Percentiles rank a stretch among this genome's conserved stretches.
Evolutionary conservation across 257 asterid genomes (phyloP).

Genomic region (Rhazya stricta): DNA sequence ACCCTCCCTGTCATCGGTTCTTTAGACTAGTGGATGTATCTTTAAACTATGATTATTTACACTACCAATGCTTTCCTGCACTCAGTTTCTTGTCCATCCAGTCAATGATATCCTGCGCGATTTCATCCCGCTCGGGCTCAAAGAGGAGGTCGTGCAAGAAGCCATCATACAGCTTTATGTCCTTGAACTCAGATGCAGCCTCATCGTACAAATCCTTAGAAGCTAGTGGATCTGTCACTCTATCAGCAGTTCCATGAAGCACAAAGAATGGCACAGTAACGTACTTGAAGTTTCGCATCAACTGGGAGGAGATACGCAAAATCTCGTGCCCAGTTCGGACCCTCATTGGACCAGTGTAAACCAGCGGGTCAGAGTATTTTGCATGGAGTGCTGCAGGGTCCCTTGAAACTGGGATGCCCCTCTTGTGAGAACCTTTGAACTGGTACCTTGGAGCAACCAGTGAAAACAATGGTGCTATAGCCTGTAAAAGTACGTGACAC

Average conservation of each 20-base stretch:
- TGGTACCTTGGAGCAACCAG: conserved; percentile 92
- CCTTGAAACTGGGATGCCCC: conserved; percentile 94
- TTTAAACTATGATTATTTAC: conserved; percentile 24
- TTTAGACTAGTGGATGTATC: background rate
- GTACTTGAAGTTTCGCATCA: conserved; percentile 66
- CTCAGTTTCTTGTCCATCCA: conserved; percentile 78
- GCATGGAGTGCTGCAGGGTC: conserved; percentile 86
- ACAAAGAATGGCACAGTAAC: conserved; percentile 89
- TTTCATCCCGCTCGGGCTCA: conserved; percentile 93
- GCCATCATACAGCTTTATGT: conserved; percentile 91
- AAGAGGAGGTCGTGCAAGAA: conserved; percentile 90
- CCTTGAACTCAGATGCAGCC: conserved; percentile 75
- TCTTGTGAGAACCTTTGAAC: conserved; percentile 95
- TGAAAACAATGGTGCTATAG: conserved; percentile 88
- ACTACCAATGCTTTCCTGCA: conserved; percentile 18
- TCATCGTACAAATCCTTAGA: conserved; percentile 84
- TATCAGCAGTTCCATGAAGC: conserved; percentile 95
- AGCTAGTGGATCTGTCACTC: conserved; percentile 94
- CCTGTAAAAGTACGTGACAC: conserved; percentile 32
- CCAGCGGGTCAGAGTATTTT: conserved; percentile 94
- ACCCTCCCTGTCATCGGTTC: conserved; percentile 5
- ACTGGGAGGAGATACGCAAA: conserved; percentile 69
- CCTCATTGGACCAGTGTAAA: conserved; percentile 93
- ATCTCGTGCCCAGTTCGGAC: conserved; percentile 97
- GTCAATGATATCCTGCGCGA: conserved; percentile 80